Base-by-base conservation (phyloP, 1,139 yeast genomes). In the Arxiozyma telluris region DNA sequence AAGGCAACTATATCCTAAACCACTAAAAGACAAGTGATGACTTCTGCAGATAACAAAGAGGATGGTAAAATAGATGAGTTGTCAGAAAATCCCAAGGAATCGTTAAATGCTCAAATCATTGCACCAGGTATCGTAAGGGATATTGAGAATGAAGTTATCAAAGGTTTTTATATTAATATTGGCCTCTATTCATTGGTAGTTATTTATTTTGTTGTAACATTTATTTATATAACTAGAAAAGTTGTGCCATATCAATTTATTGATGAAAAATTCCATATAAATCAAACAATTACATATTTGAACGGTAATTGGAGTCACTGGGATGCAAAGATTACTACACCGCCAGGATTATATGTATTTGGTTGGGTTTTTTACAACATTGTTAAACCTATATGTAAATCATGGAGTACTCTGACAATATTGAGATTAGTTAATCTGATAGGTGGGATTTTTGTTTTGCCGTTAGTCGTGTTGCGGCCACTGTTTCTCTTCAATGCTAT, bases 241-340 rank as follows among this genome's bases (percentile, higher is more conserved):
- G 57, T 61, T 1, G 60, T 64, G 1, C 69, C 70, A 18, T 64
- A 64, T 51, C 60, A 57, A 30, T 68, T 67, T 46, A 68, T 68
- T 25, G 98, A 93, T 71, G 98, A 93, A 68, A 74, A 80, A 20
- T 93, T 93, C 70, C 98, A 93, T 65, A 75, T 87, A 41, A 81
- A 84, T 8, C 98, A 93, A 71, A 83, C 96, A 17, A 76, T 80
- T 55, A 75, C 73, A 42, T 91, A 87, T 65, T 80, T 89, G 57
- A 62, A 70, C 1, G 84, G 84, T 15, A 73, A 80, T 50, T 89
- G 83, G 71, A 57, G 59, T 17, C 64, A 73, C 1, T 93, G 98
- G 97, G 93, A 93, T 67, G 76, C 82, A 41, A 93, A 91, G 66
- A 89, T 94, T 66, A 93, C 98, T 3, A 93, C 98, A 0, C 98